Conservation (phyloP, 306 rosid genomes). For the Crataegus laevigata region DNA sequence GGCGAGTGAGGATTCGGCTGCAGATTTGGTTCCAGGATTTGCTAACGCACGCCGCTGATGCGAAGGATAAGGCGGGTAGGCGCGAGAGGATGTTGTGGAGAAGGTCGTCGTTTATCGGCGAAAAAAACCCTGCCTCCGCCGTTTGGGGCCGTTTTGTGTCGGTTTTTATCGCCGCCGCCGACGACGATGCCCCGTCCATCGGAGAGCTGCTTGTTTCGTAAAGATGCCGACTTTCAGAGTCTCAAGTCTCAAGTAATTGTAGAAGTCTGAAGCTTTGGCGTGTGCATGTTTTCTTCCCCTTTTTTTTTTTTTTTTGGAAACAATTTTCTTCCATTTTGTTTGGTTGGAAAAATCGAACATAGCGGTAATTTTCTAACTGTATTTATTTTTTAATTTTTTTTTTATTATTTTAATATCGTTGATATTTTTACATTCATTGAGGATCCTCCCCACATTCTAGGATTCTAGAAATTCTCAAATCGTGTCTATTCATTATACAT, state of each 20-base stretch:
- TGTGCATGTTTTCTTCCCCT: too few species aligned
- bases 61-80: constrained; percentile 52
- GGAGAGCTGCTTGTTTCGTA: not conserved
- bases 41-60: constrained; percentile 60
- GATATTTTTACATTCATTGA: too few species aligned
- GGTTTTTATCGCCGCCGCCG: not conserved
- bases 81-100: constrained; percentile 29
- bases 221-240: not conserved
- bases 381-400: too few species aligned
- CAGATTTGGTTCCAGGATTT: constrained; percentile 48
- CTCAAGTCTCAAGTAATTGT: not conserved
- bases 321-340: too few species aligned
- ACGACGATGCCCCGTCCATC: constrained; percentile 6
- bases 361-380: too few species aligned
- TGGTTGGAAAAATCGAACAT: too few species aligned
- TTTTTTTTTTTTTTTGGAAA: too few species aligned
- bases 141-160: not conserved
- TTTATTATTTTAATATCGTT: too few species aligned
- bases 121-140: not conserved
- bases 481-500: too few species aligned
- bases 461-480: too few species aligned
- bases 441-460: too few species aligned
- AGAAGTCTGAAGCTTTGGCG: not conserved
- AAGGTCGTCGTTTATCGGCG: constrained; percentile 19
- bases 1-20: constrained; percentile 47